Percentiles rank a stretch among this genome's conserved stretches.
Conservation (phyloP, 192 early-diverging fungal species). For the Gonapodya sp. region DNA sequence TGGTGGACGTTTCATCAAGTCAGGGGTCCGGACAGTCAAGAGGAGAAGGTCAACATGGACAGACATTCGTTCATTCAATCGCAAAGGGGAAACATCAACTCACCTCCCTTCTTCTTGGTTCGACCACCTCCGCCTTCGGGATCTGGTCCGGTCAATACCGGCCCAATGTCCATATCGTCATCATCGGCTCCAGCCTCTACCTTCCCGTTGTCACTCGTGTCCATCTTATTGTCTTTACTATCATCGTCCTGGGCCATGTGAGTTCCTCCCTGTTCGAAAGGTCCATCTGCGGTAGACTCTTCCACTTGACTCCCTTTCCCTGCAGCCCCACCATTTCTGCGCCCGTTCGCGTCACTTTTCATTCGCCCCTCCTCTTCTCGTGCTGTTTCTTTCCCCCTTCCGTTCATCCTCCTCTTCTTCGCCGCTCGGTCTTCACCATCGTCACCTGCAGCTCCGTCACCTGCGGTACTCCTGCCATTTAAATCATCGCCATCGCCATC, state of each 20-base stretch:
- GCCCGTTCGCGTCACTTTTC: not conserved
- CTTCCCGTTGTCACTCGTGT: conserved; percentile 25
- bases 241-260: conserved; percentile 50
- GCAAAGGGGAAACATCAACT: no score
- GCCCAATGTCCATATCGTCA: conserved; percentile 10
- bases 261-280: no score
- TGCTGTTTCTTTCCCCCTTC: not conserved
- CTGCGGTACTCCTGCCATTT: not conserved
- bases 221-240: conserved; percentile 21
- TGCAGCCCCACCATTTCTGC: no score
- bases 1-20: conserved; percentile 2
- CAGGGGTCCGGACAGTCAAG: not conserved
- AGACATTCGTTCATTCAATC: no score
- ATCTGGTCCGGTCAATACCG: not conserved
- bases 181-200: conserved; percentile 23
- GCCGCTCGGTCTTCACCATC: not conserved
- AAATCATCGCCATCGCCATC: not conserved
- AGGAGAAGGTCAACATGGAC: no score
- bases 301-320: not conserved
- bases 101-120: not conserved
- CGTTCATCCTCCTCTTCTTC: not conserved
- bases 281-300: no score
- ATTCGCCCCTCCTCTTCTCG: not conserved
- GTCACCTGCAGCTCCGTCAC: not conserved
- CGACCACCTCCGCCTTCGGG: not conserved